Base-by-base conservation (phyloP, 2,329 filamentous ascomycete genomes). In the Teratosphaeria zuluensis region DNA sequence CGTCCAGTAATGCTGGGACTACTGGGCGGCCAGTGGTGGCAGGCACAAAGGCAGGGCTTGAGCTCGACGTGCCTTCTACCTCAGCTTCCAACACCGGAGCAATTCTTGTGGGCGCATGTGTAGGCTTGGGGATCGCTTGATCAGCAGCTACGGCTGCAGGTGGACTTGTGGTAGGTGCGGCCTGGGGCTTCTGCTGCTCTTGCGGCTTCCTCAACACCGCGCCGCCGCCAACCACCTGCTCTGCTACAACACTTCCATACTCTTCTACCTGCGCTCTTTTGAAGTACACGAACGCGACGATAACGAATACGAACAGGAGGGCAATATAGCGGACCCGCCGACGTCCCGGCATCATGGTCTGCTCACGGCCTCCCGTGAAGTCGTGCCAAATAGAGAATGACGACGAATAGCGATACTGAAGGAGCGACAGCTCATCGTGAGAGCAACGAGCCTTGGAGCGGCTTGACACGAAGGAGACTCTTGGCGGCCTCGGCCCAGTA, bases 221-320 rank as follows among this genome's bases (percentile, higher is more conserved):
- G 30, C 59, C 61, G 21, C 61, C 59, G 8, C 61, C 61, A 1
- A 59, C 61, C 35, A 61, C 31, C 31, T 53, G 56, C 24, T 59
- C 60, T 48, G 58, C 55, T 24, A 56, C 42, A 28, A 46, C 56
- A 11, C 53, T 51, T 14, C 32, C 42, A 46, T 61, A 59, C 11
- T n/a, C 3, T 19, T 57, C 52, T 5, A 57, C 57, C 28, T 53
- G 60, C 4, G 54, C 46, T 51, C 53, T 51, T 30, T 57, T 51
- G 30, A 46, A 55, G 30, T 63, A 63, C 16, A 63, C 28, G n/a
- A 61, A n/a, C 32, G 33, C 56, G 30, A 59, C 33, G 11, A 58
- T 28, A 1, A 59, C 32, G 42, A 63, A 58, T 6, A 61, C 33
- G 24, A 63, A 14, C n/a, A 61, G 53, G 31, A 46, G 31, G 3